A percentile compares a stretch with the other conserved stretches of the same genome.
phyloP scores from a whole-genome alignment of 2,329 filamentous ascomycete species.

The Trichoderma polysporum region DNA sequence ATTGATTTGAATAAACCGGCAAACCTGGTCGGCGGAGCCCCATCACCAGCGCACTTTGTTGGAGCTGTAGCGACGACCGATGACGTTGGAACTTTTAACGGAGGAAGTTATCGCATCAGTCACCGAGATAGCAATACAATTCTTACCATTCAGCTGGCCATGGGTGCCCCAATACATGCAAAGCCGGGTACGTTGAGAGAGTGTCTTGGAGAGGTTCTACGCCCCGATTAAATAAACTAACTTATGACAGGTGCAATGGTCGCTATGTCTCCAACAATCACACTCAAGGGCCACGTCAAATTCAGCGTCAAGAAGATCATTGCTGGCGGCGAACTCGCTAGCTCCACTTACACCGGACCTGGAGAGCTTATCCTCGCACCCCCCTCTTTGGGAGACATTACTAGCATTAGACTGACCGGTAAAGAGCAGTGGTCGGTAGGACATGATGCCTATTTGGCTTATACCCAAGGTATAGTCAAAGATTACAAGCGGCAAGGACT shows the following conservation, averaged over 20 bases:
- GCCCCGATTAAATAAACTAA: neutral
- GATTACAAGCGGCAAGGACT: constrained; percentile 85
- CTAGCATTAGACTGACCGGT: constrained; percentile 71
- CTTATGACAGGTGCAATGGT: constrained; percentile 73
- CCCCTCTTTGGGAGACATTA: constrained; percentile 77
- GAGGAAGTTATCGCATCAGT: constrained; percentile 88
- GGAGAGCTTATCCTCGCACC: constrained; percentile 88
- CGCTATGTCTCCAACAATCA: constrained; percentile 87
- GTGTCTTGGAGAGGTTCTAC: too few species aligned
- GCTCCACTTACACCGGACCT: constrained; percentile 81
- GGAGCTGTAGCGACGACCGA: constrained; percentile 65
- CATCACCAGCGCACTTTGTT: constrained; percentile 56
- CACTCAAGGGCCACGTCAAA: constrained; percentile 76
- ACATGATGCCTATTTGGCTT: constrained; percentile 81
- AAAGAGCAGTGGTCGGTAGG: constrained; percentile 80
- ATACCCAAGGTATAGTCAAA: constrained; percentile 82
- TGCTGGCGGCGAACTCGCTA: constrained; percentile 73
- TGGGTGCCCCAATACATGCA: constrained; percentile 77
- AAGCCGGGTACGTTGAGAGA: constrained; percentile 62
- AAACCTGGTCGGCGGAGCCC: constrained; percentile 41
- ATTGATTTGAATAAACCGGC: constrained; percentile 25
- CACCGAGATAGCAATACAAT: constrained; percentile 90
- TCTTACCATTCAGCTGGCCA: constrained; percentile 82
- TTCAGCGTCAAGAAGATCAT: constrained; percentile 93
- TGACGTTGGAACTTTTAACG: constrained; percentile 95